These are phyloP conservation scores for Ogataea allantospora DNA, from an alignment of 805 yeast genomes.

Conservation along the genomic window DNA sequence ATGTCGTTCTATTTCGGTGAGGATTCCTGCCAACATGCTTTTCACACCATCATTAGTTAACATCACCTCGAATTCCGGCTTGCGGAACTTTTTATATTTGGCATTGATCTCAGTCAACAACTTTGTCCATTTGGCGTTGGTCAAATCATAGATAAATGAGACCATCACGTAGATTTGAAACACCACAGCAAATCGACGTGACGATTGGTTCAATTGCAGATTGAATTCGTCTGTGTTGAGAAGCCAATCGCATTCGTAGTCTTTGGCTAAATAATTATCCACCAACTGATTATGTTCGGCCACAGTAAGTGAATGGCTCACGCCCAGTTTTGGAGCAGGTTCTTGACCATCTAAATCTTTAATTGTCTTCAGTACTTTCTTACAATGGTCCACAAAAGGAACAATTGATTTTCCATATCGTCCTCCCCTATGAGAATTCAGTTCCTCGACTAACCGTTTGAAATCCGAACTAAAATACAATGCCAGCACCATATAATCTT, in stretches of 20 bases:
- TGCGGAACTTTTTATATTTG: constrained; percentile 24
- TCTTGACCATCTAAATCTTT: constrained; percentile 16
- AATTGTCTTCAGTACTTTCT: constrained; percentile 12
- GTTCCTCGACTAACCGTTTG: constrained; percentile 18
- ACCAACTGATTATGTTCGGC: constrained; percentile 11
- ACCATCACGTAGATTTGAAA: constrained; percentile 28
- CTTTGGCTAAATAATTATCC: constrained; percentile 13
- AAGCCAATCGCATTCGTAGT: constrained; percentile 31
- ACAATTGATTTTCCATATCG: constrained; percentile 13
- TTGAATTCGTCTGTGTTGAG: constrained; percentile 25
- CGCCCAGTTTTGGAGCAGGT: constrained; percentile 2
- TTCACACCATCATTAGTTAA: constrained; percentile 15
- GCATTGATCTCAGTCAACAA: constrained; percentile 17
- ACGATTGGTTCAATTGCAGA: constrained; percentile 18
- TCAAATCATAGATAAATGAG: constrained; percentile 21
- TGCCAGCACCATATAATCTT: constrained; percentile 19
- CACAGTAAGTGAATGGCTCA: constrained; percentile 2
- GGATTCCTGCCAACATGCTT: constrained; percentile 15
- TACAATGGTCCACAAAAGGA: constrained; percentile 15
- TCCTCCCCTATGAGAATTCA: constrained; percentile 15
- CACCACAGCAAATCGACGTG: constrained; percentile 18
- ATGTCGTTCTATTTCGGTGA: constrained; percentile 25
- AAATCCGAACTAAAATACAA: constrained; percentile 20
- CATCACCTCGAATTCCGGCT: constrained; percentile 22
- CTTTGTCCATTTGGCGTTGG: constrained; percentile 21